These are phyloP conservation scores for Pilobolus umbonatus DNA, from an alignment of 192 early-diverging fungal species.

Conservation along the genomic window DNA sequence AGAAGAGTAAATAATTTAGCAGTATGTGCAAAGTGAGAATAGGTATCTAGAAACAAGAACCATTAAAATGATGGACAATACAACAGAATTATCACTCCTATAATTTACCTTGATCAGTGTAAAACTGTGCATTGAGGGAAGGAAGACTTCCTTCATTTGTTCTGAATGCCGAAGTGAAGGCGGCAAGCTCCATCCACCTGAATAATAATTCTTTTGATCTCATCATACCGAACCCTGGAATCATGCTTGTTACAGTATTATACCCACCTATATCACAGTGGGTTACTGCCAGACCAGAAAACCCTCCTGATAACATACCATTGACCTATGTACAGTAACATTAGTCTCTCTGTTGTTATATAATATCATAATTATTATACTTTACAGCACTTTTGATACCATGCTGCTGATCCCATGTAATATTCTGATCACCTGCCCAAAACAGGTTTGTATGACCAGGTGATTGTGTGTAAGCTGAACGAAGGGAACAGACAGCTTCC, in stretches of 20 bases:
- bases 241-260: slow-evolving; percentile 14
- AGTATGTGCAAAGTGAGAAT: slow-evolving; percentile 25
- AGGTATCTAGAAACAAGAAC: slow-evolving; percentile 16
- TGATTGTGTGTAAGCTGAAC: slow-evolving; percentile 28
- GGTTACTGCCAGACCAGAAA: slow-evolving; percentile 33
- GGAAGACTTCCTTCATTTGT: slow-evolving; percentile 28
- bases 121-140: slow-evolving; percentile 38
- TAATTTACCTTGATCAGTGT: slow-evolving; percentile 31
- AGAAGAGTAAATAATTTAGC: slow-evolving; percentile 26
- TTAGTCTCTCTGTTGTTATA: neutral
- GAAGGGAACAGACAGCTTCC: slow-evolving; percentile 29
- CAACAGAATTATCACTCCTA: neutral
- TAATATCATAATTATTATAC: neutral
- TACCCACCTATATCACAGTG: slow-evolving; percentile 40
- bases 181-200: slow-evolving; percentile 41
- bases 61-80: neutral
- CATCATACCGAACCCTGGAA: slow-evolving; percentile 27
- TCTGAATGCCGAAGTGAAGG: slow-evolving; percentile 32
- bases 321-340: slow-evolving; percentile 21
- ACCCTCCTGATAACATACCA: slow-evolving; percentile 34
- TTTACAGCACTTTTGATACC: slow-evolving; percentile 41
- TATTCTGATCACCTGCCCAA: slow-evolving; percentile 40
- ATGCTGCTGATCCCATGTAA: slow-evolving; percentile 38
- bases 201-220: slow-evolving; percentile 27
- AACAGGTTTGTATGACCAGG: slow-evolving; percentile 34